phyloP scores from a whole-genome alignment of 2,329 filamentous ascomycete genomes.

The Parastagonospora nodorum region DNA sequence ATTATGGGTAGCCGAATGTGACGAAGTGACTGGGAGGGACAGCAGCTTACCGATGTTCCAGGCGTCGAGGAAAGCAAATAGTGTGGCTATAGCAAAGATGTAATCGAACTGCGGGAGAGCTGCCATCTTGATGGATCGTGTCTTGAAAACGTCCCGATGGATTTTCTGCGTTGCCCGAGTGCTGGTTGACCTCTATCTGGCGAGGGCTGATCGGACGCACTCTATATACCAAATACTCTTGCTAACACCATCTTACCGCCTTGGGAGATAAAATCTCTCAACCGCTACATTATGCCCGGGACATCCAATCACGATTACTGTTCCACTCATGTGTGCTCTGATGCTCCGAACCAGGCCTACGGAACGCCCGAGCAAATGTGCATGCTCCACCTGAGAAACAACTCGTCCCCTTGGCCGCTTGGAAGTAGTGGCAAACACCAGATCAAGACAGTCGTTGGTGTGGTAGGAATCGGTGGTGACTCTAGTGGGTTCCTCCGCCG shows the following conservation, averaged over 20 bases:
- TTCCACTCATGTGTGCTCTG: slow-evolving; percentile 19
- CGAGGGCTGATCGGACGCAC: slow-evolving; percentile 4
- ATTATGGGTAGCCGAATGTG: slow-evolving; percentile 3
- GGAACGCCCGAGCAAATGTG: slow-evolving; percentile 3
- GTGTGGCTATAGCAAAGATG: slow-evolving; percentile 66
- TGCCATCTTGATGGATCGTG: slow-evolving; percentile 27
- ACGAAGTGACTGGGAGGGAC: too few relatives aligned
- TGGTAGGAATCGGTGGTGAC: slow-evolving; percentile 4
- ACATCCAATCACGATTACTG: slow-evolving; percentile 16
- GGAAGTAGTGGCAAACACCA: slow-evolving; percentile 3
- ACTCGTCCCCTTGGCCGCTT: slow-evolving; percentile 20
- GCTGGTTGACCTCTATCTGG: slow-evolving; percentile 6
- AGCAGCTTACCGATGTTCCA: slow-evolving; percentile 63
- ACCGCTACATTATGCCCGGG: slow-evolving; percentile 8
- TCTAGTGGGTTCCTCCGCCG: slow-evolving; percentile 16
- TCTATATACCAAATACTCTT: slow-evolving; percentile 18
- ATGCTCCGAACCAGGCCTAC: slow-evolving; percentile 5
- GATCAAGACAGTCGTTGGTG: slow-evolving; percentile 5
- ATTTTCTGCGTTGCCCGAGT: slow-evolving; percentile 7
- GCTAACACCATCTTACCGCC: slow-evolving; percentile 7
- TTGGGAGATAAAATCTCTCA: neutral
- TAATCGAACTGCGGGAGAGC: slow-evolving; percentile 63
- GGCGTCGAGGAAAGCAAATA: slow-evolving; percentile 69
- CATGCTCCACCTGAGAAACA: slow-evolving; percentile 1
- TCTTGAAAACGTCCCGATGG: slow-evolving; percentile 11